Evolutionary conservation across 441 rosid species (phyloP).

Genomic region (Flueggea neowawraea): DNA sequence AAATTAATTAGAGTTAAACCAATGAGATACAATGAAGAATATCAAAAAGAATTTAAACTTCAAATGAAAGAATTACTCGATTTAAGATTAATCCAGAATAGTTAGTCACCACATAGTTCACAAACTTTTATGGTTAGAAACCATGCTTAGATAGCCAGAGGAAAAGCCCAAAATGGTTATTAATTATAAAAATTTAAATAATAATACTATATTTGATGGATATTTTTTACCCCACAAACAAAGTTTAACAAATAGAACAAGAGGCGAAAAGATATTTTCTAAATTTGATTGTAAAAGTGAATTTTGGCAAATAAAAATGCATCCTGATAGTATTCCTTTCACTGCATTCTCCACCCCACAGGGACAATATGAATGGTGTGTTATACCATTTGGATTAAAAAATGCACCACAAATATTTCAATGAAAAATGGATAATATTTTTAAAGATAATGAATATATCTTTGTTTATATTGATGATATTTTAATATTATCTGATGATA

Average conservation of each 20-base stretch:
- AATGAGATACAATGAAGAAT: background rate
- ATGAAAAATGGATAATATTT: no score
- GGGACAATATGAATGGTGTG: no score
- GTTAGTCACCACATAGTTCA: background rate
- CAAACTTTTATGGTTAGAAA: background rate
- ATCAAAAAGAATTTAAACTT: no score
- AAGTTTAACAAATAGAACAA: background rate
- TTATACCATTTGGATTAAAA: background rate
- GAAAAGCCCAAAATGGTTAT: background rate
- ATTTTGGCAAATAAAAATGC: no score
- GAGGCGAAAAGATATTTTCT: background rate
- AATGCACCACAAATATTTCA: no score
- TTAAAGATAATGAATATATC: no score
- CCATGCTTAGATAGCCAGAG: background rate
- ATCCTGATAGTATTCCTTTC: no score
- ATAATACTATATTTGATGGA: background rate
- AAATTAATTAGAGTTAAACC: background rate
- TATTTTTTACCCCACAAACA: background rate
- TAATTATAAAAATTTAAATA: background rate
- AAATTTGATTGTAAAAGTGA: no score
- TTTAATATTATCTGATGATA: no score
- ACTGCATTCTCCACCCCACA: no score
- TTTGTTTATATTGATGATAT: no score
- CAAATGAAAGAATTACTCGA: background rate
- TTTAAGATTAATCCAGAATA: background rate